Evolutionary conservation across 106 monocot species (phyloP).

Genomic region (Chionographis japonica): DNA sequence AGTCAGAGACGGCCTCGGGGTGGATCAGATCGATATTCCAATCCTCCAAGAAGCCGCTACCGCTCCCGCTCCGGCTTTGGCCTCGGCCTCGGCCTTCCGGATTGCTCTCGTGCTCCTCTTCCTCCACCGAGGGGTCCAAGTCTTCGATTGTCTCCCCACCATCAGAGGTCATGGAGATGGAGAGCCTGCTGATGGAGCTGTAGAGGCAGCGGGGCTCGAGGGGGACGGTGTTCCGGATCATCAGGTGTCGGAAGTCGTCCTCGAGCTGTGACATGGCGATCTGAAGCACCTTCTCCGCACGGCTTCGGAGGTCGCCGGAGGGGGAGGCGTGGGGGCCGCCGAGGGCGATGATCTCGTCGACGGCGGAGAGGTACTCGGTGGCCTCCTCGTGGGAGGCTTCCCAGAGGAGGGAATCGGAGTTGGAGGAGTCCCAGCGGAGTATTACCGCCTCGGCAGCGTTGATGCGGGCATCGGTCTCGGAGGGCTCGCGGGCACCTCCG

Average conservation of each 20-base stretch:
- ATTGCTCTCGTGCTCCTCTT: not conserved
- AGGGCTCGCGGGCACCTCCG: no score
- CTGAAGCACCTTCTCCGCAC: conserved; percentile 46
- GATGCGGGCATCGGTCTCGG: not conserved
- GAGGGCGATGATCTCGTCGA: conserved; percentile 26
- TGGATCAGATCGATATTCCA: conserved; percentile 14
- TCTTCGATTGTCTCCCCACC: conserved; percentile 14
- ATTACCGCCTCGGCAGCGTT: conserved; percentile 23
- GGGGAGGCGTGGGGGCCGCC: not conserved
- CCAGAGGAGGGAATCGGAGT: conserved; percentile 14
- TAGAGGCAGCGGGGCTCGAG: conserved; percentile 26
- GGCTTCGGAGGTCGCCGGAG: not conserved
- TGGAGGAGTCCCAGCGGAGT: conserved; percentile 29
- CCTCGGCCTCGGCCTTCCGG: not conserved
- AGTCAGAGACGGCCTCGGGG: conserved; percentile 12
- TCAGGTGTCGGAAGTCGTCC: conserved; percentile 48
- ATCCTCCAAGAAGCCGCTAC: conserved; percentile 12
- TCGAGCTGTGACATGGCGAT: conserved; percentile 53
- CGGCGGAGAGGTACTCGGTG: conserved; percentile 29
- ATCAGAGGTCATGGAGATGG: conserved; percentile 16
- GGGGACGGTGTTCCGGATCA: conserved; percentile 32
- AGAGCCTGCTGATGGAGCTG: conserved; percentile 15
- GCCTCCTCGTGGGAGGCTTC: conserved; percentile 21
- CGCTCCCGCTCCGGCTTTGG: not conserved
- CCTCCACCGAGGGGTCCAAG: conserved; percentile 4